Conservation (phyloP, 257 asterid genomes). For the Solanum lignicaule region DNA sequence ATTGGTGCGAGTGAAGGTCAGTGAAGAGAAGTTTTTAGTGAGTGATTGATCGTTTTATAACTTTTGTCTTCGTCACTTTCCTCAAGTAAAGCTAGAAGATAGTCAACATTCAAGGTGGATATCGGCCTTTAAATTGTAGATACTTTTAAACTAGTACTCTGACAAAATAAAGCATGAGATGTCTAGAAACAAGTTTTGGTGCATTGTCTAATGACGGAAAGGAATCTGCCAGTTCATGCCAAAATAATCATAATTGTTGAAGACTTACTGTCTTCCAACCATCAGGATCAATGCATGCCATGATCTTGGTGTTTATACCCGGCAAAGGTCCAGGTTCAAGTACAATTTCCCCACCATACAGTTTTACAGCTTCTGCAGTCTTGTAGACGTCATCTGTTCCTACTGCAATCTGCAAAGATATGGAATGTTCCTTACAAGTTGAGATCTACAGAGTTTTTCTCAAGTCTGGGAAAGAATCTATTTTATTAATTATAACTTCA, state of each 20-base stretch:
- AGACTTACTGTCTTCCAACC: conserved; percentile 28
- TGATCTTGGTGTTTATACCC: conserved; percentile 24
- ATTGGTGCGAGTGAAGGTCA: background rate
- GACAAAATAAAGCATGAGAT: background rate
- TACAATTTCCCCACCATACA: conserved; percentile 18
- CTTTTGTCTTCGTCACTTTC: background rate
- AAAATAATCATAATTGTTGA: background rate
- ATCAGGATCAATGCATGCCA: conserved; percentile 28
- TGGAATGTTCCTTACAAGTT: background rate
- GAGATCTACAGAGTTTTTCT: background rate
- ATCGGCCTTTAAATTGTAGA: background rate
- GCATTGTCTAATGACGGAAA: background rate
- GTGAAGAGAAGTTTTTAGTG: background rate
- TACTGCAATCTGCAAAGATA: conserved; percentile 22
- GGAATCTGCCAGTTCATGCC: background rate
- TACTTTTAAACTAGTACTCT: background rate
- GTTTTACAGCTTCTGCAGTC: conserved; percentile 19
- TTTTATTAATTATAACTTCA: background rate
- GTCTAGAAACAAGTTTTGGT: background rate
- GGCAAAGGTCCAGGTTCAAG: conserved; percentile 37
- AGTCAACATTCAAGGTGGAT: background rate
- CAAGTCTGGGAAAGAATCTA: background rate
- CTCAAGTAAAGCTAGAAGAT: background rate
- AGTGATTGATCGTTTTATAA: background rate
- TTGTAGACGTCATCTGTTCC: conserved; percentile 28